Conservation (phyloP, 75 land plant genomes). For the Larix kaempferi region DNA sequence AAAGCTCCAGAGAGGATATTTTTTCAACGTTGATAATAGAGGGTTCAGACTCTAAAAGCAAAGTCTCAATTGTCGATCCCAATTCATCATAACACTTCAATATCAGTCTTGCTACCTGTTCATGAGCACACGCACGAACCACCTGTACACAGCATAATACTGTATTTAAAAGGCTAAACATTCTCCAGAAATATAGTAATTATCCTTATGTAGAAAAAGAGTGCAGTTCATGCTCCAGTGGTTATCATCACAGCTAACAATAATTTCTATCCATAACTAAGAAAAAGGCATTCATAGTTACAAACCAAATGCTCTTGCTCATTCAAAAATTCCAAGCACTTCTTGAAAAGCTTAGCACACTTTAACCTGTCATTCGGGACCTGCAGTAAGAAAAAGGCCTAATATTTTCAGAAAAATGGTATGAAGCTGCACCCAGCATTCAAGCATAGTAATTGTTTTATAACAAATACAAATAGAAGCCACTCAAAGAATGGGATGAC, state of each 20-base stretch:
- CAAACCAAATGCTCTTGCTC: conserved; percentile 92
- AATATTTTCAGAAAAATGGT: neutral
- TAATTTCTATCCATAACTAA: neutral
- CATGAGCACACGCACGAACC: conserved; percentile 95
- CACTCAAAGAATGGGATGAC: neutral
- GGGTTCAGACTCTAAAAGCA: conserved; percentile 55
- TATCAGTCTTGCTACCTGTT: conserved; percentile 95
- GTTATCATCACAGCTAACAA: neutral
- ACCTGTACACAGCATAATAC: conserved; percentile 45
- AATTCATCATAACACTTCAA: conserved; percentile 73
- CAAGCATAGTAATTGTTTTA: neutral
- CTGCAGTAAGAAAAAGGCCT: conserved; percentile 33
- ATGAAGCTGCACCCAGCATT: neutral
- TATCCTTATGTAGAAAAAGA: neutral
- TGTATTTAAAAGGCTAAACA: neutral
- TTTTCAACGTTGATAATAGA: conserved; percentile 42
- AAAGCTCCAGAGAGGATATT: conserved; percentile 34
- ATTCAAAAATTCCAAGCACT: conserved; percentile 85
- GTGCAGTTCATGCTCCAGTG: neutral
- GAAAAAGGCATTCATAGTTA: neutral
- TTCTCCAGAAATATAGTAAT: neutral
- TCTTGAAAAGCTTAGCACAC: conserved; percentile 85
- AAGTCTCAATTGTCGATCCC: conserved; percentile 60
- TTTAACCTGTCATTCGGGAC: conserved; percentile 62
- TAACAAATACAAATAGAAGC: neutral